Evolutionary conservation across 805 yeast species (phyloP).

Genomic region (Wickerhamiella brachini): DNA sequence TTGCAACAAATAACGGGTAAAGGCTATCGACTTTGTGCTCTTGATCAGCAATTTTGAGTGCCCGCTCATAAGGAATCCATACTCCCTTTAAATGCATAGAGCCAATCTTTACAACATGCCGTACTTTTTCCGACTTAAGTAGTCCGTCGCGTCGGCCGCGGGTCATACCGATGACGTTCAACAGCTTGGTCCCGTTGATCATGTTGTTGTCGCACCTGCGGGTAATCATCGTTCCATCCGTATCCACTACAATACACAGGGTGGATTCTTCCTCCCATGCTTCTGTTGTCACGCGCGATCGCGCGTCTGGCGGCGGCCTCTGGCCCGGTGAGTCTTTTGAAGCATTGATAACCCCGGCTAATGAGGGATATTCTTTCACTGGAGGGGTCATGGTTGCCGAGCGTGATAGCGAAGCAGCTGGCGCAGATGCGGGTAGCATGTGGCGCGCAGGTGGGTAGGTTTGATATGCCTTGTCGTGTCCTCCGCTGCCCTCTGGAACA

Average conservation of each 20-base stretch:
- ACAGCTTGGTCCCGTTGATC: conserved; percentile 20
- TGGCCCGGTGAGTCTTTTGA: conserved; percentile 9
- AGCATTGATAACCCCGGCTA: conserved; percentile 1
- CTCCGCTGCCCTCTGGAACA: background rate
- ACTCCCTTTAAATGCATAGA: conserved; percentile 18
- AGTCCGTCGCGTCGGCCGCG: conserved; percentile 19
- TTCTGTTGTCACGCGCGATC: conserved; percentile 7
- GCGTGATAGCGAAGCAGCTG: background rate
- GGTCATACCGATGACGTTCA: conserved; percentile 14
- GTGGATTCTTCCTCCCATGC: conserved; percentile 18
- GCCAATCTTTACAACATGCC: conserved; percentile 19
- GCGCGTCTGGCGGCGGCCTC: background rate
- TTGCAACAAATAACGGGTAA: conserved; percentile 16
- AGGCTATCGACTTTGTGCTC: conserved; percentile 12
- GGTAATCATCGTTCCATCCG: conserved; percentile 8
- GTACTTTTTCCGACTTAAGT: conserved; percentile 14
- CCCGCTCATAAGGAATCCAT: conserved; percentile 20
- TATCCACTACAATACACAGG: conserved; percentile 14
- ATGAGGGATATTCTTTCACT: conserved; percentile 8
- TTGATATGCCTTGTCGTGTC: background rate
- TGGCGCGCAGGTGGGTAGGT: background rate
- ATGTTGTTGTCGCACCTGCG: conserved; percentile 19
- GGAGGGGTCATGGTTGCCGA: background rate
- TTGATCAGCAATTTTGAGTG: conserved; percentile 14
- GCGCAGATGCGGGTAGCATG: background rate